Percentiles rank a stretch among this genome's conserved stretches.
These are phyloP conservation scores for Microsporum canis DNA, from an alignment of 2,329 filamentous ascomycete species.

Conservation along the genomic window DNA sequence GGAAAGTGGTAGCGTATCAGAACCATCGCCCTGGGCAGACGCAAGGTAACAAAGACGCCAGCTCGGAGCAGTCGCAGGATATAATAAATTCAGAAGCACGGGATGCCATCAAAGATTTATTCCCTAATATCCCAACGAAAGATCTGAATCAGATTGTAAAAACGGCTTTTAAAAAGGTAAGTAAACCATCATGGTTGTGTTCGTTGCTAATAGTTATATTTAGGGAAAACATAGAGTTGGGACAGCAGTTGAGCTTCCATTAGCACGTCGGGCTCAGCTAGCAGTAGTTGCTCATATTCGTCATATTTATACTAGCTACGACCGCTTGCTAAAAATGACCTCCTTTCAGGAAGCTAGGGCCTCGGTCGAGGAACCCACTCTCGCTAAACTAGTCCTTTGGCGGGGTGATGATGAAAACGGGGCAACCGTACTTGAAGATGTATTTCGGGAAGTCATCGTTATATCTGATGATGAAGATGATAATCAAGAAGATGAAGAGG, in stretches of 20 bases:
- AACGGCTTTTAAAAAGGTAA: slow-evolving; percentile 49
- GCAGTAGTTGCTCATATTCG: slow-evolving; percentile 52
- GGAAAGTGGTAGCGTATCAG: slow-evolving; percentile 35
- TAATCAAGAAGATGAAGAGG: slow-evolving; percentile 23
- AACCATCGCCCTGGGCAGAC: slow-evolving; percentile 19
- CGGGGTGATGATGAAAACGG: slow-evolving; percentile 47
- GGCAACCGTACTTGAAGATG: slow-evolving; percentile 46
- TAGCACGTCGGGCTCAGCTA: slow-evolving; percentile 48
- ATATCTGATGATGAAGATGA: slow-evolving; percentile 51
- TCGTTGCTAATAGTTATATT: slow-evolving; percentile 16
- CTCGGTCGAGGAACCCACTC: slow-evolving; percentile 43
- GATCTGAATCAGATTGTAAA: slow-evolving; percentile 48
- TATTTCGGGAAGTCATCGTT: slow-evolving; percentile 53
- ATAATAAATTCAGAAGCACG: slow-evolving; percentile 47
- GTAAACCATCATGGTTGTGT: slow-evolving; percentile 12
- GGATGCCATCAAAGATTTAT: slow-evolving; percentile 50
- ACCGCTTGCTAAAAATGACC: slow-evolving; percentile 43
- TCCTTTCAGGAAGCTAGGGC: slow-evolving; percentile 45
- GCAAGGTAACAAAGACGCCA: slow-evolving; percentile 13
- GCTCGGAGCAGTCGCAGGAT: slow-evolving; percentile 30
- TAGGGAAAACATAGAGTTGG: slow-evolving; percentile 48
- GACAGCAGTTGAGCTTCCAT: slow-evolving; percentile 42
- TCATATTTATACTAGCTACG: slow-evolving; percentile 52
- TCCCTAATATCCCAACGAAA: slow-evolving; percentile 50
- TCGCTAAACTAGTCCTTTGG: slow-evolving; percentile 51